Percentiles rank a stretch among this genome's conserved stretches.
Conservation (phyloP, 192 early-diverging fungal genomes). For the Entomortierella chlamydospora region DNA sequence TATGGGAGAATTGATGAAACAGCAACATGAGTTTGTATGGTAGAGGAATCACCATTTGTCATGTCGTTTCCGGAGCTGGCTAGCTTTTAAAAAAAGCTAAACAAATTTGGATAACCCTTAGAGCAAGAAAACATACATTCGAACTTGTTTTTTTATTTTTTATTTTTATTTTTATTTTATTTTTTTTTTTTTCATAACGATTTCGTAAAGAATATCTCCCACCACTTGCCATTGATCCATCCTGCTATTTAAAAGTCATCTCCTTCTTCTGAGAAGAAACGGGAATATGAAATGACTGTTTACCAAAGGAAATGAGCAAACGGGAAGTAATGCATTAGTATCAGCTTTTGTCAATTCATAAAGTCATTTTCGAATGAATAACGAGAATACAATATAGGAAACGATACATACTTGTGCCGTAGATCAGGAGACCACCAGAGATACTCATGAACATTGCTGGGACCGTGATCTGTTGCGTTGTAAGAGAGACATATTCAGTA, state of each 20-base stretch:
- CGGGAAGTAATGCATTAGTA: background rate
- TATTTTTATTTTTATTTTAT: no score
- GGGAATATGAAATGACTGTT: conserved; percentile 67
- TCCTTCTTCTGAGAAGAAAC: conserved; percentile 65
- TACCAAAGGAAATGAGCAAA: conserved; percentile 2
- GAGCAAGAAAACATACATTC: background rate
- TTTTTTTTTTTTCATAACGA: background rate
- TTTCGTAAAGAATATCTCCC: background rate
- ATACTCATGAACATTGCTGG: conserved; percentile 93
- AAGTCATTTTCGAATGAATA: no score
- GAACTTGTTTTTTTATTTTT: background rate
- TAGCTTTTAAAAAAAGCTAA: no score
- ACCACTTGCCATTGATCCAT: background rate
- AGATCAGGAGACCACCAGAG: conserved; percentile 91
- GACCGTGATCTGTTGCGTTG: conserved; percentile 70
- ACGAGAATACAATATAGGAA: no score
- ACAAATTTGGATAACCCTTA: no score
- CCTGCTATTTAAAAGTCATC: conserved; percentile 62
- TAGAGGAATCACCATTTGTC: no score
- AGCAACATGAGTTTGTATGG: no score
- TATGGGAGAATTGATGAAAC: no score
- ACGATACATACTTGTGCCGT: conserved; percentile 87
- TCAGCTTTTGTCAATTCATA: no score
- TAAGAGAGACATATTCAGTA: background rate
- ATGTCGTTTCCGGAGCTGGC: no score